Conservation (phyloP, 805 yeast genomes). For the Grigorovia yakushimaensis region DNA sequence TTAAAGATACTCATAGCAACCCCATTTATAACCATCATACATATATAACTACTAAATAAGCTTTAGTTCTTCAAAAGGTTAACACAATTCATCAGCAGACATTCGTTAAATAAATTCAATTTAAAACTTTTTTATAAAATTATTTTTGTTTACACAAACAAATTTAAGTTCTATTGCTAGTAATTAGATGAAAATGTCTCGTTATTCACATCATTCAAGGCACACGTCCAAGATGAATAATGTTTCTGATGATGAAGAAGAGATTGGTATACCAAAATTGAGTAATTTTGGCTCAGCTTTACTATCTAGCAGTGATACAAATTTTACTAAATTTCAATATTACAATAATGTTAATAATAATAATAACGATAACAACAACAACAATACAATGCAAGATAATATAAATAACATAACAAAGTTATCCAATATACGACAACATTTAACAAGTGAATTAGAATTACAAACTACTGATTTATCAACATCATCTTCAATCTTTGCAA, state of each 20-base stretch:
- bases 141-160: background rate
- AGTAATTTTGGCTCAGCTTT: constrained; percentile 28
- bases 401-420: background rate
- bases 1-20: too few relatives aligned
- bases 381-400: background rate
- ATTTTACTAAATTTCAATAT: constrained; percentile 2
- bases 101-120: background rate
- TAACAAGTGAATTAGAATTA: background rate
- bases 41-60: too few relatives aligned
- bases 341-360: background rate
- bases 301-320: constrained; percentile 7
- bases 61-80: too few relatives aligned
- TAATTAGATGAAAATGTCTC: constrained; percentile 5
- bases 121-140: background rate
- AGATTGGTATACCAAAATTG: constrained; percentile 21
- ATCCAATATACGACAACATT: background rate
- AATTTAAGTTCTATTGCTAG: background rate
- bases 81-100: too few relatives aligned
- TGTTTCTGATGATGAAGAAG: constrained; percentile 16
- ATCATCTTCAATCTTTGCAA: constrained; percentile 4
- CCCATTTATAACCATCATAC: too few relatives aligned
- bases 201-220: constrained; percentile 8
- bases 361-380: background rate
- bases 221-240: background rate
- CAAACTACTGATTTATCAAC: background rate